Conservation (phyloP, 2,329 filamentous ascomycete species). For the Decorospora gaudefroyi region DNA sequence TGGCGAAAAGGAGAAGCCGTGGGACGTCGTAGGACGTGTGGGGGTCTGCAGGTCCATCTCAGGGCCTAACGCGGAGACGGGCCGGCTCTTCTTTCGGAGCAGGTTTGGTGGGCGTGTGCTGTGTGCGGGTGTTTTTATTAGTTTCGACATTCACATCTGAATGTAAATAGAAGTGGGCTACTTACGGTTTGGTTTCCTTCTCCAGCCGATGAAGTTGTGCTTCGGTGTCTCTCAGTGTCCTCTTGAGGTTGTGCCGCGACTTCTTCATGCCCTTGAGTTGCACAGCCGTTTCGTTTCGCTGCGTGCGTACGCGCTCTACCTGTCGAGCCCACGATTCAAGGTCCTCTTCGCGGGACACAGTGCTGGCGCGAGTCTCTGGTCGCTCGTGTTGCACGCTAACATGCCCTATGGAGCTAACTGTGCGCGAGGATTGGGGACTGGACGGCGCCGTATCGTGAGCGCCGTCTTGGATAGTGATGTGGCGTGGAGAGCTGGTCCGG, state of each 20-base stretch:
- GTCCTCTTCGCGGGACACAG: constrained; percentile 23
- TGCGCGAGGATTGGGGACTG: constrained; percentile 17
- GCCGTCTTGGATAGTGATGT: constrained; percentile 17
- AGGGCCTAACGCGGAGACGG: too few species aligned
- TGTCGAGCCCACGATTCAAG: constrained; percentile 40
- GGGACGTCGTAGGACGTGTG: constrained; percentile 6
- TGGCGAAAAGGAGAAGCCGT: constrained; percentile 3
- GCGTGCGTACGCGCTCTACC: constrained; percentile 42
- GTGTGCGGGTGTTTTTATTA: constrained; percentile 1
- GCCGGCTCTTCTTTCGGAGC: constrained; percentile 17
- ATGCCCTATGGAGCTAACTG: constrained; percentile 16
- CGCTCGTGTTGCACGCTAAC: constrained; percentile 17
- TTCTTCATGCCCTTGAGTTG: constrained; percentile 43
- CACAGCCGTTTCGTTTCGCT: constrained; percentile 39
- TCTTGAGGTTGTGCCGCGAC: constrained; percentile 37
- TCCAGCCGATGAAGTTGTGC: constrained; percentile 41
- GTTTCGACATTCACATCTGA: not conserved
- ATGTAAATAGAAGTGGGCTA: not conserved
- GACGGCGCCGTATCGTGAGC: constrained; percentile 16
- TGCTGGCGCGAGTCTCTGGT: constrained; percentile 30
- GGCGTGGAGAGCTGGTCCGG: constrained; percentile 10
- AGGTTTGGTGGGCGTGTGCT: constrained; percentile 17
- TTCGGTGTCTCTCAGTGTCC: constrained; percentile 40
- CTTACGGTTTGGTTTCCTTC: constrained; percentile 27
- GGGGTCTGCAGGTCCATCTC: constrained; percentile 13